These are phyloP conservation scores for Dimocarpus longan DNA, from an alignment of 345 rosid species.

Conservation along the genomic window DNA sequence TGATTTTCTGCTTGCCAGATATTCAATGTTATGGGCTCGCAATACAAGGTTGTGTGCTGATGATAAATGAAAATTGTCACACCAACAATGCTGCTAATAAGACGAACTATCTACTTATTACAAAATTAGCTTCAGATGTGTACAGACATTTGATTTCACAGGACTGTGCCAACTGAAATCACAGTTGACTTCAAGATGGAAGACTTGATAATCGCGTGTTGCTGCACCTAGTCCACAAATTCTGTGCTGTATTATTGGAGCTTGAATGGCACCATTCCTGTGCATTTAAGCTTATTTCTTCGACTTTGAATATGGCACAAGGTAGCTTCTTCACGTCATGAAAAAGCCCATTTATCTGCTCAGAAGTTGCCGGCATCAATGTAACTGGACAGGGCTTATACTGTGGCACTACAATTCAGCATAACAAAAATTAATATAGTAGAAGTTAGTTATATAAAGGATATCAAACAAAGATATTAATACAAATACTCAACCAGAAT, in stretches of 20 bases:
- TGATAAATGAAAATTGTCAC: too few species aligned
- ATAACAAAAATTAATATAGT: neutral
- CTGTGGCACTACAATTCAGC: conserved; percentile 40
- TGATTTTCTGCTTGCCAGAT: too few species aligned
- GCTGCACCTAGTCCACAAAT: too few species aligned
- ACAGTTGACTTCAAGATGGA: too few species aligned
- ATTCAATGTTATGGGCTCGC: too few species aligned
- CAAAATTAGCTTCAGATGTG: neutral
- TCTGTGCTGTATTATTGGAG: too few species aligned
- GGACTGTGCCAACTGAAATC: too few species aligned
- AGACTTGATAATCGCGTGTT: too few species aligned
- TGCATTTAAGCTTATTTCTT: too few species aligned
- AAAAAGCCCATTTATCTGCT: conserved; percentile 90
- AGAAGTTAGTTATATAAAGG: neutral
- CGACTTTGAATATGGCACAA: too few species aligned
- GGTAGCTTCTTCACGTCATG: conserved; percentile 51
- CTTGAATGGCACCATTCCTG: too few species aligned
- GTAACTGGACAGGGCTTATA: conserved; percentile 92
- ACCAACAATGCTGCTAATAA: neutral
- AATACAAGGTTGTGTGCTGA: too few species aligned
- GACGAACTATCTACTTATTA: neutral
- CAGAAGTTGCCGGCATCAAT: conserved; percentile 72
- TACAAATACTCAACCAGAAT: neutral
- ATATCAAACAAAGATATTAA: neutral
- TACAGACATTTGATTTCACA: conserved; percentile 4